Conservation (phyloP, 345 rosid species). For the Gossypium bickii region DNA sequence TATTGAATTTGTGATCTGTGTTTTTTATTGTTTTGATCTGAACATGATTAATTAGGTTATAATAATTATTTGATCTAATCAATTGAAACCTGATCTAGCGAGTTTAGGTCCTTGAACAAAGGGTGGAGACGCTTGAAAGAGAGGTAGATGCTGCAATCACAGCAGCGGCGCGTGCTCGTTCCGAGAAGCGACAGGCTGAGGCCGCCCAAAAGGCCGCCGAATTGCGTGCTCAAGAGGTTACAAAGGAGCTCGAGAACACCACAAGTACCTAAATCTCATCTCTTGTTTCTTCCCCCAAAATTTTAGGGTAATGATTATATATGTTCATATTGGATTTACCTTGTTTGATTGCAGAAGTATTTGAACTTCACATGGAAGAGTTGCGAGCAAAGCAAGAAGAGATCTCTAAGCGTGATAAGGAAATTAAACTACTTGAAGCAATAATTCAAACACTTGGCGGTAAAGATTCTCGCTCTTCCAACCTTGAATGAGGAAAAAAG, state of each 20-base stretch:
- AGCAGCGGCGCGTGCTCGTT: constrained; percentile 89
- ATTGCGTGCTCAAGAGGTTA: constrained; percentile 64
- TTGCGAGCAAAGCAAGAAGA: constrained; percentile 81
- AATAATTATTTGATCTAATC: neutral
- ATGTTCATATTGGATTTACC: neutral
- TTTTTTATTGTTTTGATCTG: neutral
- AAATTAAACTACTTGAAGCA: constrained; percentile 88
- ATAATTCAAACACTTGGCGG: constrained; percentile 91
- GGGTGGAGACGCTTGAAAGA: constrained; percentile 90
- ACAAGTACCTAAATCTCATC: constrained; percentile 36
- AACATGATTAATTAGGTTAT: neutral
- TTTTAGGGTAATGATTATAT: neutral
- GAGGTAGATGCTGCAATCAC: constrained; percentile 95
- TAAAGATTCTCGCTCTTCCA: constrained; percentile 33
- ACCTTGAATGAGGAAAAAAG: neutral
- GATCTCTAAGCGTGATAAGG: constrained; percentile 70
- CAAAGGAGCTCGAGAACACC: constrained; percentile 92
- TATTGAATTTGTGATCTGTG: neutral
- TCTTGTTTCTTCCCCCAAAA: neutral
- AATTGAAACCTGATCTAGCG: neutral
- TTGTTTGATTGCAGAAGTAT: constrained; percentile 63
- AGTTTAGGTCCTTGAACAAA: constrained; percentile 84
- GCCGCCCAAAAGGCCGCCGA: constrained; percentile 87
- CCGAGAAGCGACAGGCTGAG: constrained; percentile 93
- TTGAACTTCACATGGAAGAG: constrained; percentile 90